These are phyloP conservation scores for Metarhizium robertsii DNA, from an alignment of 2,329 filamentous ascomycete genomes.

Conservation along the genomic window DNA sequence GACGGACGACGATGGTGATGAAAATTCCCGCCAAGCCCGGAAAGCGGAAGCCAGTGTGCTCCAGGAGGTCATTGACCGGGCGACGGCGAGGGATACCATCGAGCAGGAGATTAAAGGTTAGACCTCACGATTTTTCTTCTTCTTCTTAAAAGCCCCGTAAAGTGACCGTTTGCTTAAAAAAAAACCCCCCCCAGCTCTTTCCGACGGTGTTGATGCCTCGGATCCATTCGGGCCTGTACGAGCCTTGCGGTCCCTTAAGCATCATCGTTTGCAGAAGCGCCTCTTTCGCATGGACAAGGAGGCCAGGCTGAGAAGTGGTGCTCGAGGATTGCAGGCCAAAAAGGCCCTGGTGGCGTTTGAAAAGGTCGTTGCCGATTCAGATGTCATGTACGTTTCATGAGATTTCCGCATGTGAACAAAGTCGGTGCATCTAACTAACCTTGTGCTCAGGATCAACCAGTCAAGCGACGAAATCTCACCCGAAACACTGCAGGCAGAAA, in stretches of 20 bases:
- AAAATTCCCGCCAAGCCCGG: neutral
- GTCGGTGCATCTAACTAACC: neutral
- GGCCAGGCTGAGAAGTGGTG: constrained; percentile 63
- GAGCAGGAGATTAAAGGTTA: constrained; percentile 52
- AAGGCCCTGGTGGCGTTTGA: constrained; percentile 65
- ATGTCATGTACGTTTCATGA: constrained; percentile 31
- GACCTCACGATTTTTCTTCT: constrained; percentile 6
- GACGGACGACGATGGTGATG: constrained; percentile 22
- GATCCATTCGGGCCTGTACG: constrained; percentile 50
- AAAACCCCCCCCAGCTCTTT: constrained; percentile 39
- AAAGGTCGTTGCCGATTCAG: constrained; percentile 51
- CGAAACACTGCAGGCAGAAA: constrained; percentile 52
- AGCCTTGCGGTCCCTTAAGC: constrained; percentile 51
- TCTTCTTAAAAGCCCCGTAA: too few relatives aligned
- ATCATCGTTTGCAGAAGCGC: constrained; percentile 51
- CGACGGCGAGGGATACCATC: constrained; percentile 45
- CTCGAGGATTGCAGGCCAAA: constrained; percentile 64
- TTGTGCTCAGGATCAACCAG: constrained; percentile 34
- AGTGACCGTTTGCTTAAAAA: neutral
- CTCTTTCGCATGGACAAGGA: constrained; percentile 65
- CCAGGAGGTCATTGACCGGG: constrained; percentile 57
- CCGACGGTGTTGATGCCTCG: constrained; percentile 46
- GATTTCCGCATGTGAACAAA: neutral
- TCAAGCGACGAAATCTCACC: constrained; percentile 46
- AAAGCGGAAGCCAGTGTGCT: constrained; percentile 37